A percentile compares a stretch with the other conserved stretches of the same genome.
Evolutionary conservation across 2,329 filamentous ascomycete species (phyloP).

Genomic region (Huntiella abstrusa): DNA sequence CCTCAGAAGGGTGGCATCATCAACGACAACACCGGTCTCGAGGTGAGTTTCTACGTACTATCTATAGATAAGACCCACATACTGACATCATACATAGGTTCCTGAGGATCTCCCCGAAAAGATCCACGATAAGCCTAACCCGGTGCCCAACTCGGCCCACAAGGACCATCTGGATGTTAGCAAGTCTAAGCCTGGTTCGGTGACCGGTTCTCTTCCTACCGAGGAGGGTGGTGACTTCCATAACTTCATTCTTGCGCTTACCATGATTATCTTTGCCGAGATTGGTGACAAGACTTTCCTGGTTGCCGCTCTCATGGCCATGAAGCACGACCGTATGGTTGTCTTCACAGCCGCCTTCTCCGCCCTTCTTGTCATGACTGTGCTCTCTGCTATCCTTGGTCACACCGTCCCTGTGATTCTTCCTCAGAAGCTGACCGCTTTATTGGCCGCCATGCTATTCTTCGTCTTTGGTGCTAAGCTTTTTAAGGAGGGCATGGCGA

Average conservation of each 20-base stretch:
- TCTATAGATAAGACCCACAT: background rate
- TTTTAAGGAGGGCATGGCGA: constrained; percentile 68
- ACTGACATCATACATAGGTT: constrained; percentile 35
- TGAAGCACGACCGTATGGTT: constrained; percentile 85
- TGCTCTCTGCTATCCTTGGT: constrained; percentile 79
- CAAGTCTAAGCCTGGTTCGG: constrained; percentile 13
- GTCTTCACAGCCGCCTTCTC: constrained; percentile 92
- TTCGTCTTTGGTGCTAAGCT: constrained; percentile 75
- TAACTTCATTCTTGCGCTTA: constrained; percentile 78
- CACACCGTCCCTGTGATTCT: constrained; percentile 83
- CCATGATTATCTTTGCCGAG: constrained; percentile 95
- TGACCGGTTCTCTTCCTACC: constrained; percentile 15
- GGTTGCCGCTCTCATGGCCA: constrained; percentile 93
- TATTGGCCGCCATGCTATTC: constrained; percentile 71
- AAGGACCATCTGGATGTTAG: constrained; percentile 42
- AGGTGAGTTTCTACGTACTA: constrained; percentile 27
- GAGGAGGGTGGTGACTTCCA: constrained; percentile 39
- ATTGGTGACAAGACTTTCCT: constrained; percentile 98
- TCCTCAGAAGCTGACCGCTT: constrained; percentile 76
- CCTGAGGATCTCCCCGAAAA: constrained; percentile 63
- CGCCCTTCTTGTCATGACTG: constrained; percentile 82
- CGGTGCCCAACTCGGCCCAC: constrained; percentile 44
- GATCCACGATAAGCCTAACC: constrained; percentile 54
- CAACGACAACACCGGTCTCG: constrained; percentile 25
- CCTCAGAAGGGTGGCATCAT: constrained; percentile 11